A percentile compares a stretch with the other conserved stretches of the same genome.
Conservation (phyloP, 139 green algal genomes). For the Microglena sp. region DNA sequence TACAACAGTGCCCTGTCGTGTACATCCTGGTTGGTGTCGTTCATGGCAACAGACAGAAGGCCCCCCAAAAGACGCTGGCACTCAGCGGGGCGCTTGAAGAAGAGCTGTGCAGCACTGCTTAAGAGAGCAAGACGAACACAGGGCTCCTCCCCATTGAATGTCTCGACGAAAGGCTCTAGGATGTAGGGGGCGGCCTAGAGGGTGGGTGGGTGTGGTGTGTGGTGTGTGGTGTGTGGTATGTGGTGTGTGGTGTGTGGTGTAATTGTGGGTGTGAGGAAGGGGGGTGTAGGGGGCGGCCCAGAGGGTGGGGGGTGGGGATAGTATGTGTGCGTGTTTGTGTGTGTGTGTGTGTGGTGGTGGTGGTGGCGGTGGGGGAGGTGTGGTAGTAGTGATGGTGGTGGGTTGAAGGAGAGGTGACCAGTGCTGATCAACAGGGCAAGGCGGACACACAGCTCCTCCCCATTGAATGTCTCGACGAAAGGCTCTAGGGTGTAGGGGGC, state of each 20-base stretch:
- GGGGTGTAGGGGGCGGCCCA: no score
- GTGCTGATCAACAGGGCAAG: conserved; percentile 71
- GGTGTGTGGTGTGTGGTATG: background rate
- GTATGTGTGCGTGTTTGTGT: no score
- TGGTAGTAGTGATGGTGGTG: no score
- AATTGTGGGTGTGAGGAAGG: no score
- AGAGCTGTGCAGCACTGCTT: conserved; percentile 69
- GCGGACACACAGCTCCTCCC: conserved; percentile 45
- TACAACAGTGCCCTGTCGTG: conserved; percentile 87
- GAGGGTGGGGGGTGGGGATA: no score
- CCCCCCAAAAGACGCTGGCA: conserved; percentile 46
- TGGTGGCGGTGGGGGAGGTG: no score
- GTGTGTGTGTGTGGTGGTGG: no score
- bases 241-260: background rate
- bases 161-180: conserved; percentile 67
- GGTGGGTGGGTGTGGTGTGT: no score
- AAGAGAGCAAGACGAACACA: conserved; percentile 70
- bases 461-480: conserved; percentile 46
- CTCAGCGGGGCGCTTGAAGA: conserved; percentile 85
- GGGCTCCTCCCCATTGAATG: conserved; percentile 43
- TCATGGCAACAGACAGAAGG: conserved; percentile 44
- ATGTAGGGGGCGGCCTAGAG: no score
- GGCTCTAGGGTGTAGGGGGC: conserved; percentile 86
- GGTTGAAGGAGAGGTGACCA: conserved; percentile 9
- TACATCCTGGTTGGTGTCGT: conserved; percentile 68